phyloP scores from a whole-genome alignment of 108 stramenopile species.

The Pseudonitzschia multistriata region DNA sequence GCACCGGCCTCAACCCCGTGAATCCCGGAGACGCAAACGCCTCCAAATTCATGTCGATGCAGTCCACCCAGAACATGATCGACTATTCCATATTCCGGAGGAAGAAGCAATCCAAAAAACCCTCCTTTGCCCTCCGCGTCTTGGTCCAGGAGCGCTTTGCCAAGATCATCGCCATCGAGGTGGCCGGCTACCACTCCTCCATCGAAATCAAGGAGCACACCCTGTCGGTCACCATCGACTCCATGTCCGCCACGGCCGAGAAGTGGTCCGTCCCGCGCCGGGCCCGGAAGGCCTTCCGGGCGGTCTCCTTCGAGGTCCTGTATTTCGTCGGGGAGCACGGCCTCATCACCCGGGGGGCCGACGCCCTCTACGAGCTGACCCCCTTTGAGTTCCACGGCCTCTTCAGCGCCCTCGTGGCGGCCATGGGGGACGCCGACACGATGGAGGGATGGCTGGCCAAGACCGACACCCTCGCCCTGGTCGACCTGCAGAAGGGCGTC shows the following conservation, averaged over 20 bases:
- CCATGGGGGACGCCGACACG: conserved; percentile 75
- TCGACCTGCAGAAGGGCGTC: conserved; percentile 41
- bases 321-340: conserved; percentile 85
- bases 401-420: conserved; percentile 78
- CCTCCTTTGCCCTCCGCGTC: conserved; percentile 73
- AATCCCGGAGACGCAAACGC: conserved; percentile 12
- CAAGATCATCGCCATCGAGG: conserved; percentile 80
- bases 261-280: conserved; percentile 83
- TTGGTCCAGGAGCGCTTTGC: conserved; percentile 82
- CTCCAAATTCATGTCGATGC: conserved; percentile 36
- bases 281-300: conserved; percentile 78
- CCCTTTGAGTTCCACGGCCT: conserved; percentile 75
- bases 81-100: conserved; percentile 26
- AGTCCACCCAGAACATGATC: conserved; percentile 31
- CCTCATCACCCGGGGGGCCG: conserved; percentile 69
- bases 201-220: conserved; percentile 72
- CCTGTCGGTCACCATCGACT: conserved; percentile 62
- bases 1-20: background rate
- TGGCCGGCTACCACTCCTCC: conserved; percentile 73
- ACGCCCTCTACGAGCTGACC: conserved; percentile 66
- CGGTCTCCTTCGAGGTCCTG: conserved; percentile 72
- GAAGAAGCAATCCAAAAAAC: conserved; percentile 38
- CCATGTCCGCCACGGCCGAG: conserved; percentile 57
- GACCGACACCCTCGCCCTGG: conserved; percentile 72
- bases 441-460: conserved; percentile 80